These are phyloP conservation scores for Fraxinus baroniana DNA, from an alignment of 305 asterid species.

Conservation along the genomic window DNA sequence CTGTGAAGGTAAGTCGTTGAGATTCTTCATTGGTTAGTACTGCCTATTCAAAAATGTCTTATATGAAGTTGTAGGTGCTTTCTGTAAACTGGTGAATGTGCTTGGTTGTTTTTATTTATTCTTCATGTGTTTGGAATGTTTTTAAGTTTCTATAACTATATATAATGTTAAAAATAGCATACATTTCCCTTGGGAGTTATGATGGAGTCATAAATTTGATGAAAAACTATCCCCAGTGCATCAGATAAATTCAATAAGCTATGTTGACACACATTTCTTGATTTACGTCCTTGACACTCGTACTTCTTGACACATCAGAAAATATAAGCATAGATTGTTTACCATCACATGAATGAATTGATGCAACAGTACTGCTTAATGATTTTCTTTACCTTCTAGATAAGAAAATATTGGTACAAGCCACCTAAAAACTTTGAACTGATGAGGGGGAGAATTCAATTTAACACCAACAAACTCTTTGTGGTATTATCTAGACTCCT, in stretches of 20 bases:
- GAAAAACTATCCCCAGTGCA: not conserved
- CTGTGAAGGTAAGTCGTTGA: constrained; percentile 48
- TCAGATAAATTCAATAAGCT: not conserved
- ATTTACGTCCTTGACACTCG: not conserved
- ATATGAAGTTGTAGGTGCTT: not conserved
- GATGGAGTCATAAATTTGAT: not conserved
- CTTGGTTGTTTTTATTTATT: not conserved
- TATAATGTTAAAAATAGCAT: not conserved
- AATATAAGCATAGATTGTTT: not conserved
- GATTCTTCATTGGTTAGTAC: not conserved
- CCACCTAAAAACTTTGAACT: not conserved
- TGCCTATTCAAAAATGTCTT: not conserved
- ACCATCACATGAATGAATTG: not conserved
- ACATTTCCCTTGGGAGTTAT: not conserved
- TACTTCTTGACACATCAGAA: not conserved
- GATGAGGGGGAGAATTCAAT: not conserved
- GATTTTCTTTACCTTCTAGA: not conserved
- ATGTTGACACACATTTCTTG: not conserved
- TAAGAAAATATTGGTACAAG: not conserved
- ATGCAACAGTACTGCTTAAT: not conserved
- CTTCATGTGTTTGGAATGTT: not conserved
- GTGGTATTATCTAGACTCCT: not conserved
- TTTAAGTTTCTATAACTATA: not conserved
- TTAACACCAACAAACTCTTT: not conserved
- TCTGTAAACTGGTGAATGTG: not conserved